A percentile compares a stretch with the other conserved stretches of the same genome.
Conservation (phyloP, 1,139 yeast species). For the Pneumocystis murina region DNA sequence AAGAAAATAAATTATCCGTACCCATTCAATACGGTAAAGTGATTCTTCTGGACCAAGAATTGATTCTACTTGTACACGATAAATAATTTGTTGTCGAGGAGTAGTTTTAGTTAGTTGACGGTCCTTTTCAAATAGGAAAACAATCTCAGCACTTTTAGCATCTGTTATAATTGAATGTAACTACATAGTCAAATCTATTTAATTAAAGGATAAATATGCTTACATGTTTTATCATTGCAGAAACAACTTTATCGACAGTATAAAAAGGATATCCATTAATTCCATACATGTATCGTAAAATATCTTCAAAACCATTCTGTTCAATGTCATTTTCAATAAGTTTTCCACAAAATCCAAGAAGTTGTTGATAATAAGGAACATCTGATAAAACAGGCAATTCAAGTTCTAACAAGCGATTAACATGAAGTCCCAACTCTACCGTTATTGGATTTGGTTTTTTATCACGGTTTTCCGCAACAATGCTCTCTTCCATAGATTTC, state of each 20-base stretch:
- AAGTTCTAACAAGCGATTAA: slow-evolving; percentile 67
- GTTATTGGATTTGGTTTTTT: slow-evolving; percentile 63
- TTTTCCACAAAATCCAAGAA: slow-evolving; percentile 54
- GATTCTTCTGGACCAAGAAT: slow-evolving; percentile 75
- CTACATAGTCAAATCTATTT: background rate
- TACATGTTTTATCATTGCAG: slow-evolving; percentile 66
- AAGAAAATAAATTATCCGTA: background rate
- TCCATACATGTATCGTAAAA: slow-evolving; percentile 85
- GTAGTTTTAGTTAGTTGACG: slow-evolving; percentile 40
- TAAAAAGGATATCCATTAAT: slow-evolving; percentile 85
- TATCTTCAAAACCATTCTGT: slow-evolving; percentile 90
- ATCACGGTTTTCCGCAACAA: slow-evolving; percentile 48
- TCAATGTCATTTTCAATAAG: slow-evolving; percentile 84
- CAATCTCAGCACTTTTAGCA: slow-evolving; percentile 64
- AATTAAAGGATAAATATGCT: slow-evolving; percentile 5
- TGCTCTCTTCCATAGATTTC: slow-evolving; percentile 49
- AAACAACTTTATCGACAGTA: slow-evolving; percentile 85
- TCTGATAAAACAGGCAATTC: slow-evolving; percentile 62
- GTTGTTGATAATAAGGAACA: slow-evolving; percentile 44
- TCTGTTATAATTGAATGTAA: slow-evolving; percentile 70
- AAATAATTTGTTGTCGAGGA: slow-evolving; percentile 75
- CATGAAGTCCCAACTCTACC: slow-evolving; percentile 65
- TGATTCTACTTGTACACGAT: slow-evolving; percentile 75
- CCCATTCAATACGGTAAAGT: slow-evolving; percentile 73
- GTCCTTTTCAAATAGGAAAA: slow-evolving; percentile 69